These are phyloP conservation scores for Trichoderma pleuroti DNA, from an alignment of 2,329 filamentous ascomycete species.

Conservation along the genomic window DNA sequence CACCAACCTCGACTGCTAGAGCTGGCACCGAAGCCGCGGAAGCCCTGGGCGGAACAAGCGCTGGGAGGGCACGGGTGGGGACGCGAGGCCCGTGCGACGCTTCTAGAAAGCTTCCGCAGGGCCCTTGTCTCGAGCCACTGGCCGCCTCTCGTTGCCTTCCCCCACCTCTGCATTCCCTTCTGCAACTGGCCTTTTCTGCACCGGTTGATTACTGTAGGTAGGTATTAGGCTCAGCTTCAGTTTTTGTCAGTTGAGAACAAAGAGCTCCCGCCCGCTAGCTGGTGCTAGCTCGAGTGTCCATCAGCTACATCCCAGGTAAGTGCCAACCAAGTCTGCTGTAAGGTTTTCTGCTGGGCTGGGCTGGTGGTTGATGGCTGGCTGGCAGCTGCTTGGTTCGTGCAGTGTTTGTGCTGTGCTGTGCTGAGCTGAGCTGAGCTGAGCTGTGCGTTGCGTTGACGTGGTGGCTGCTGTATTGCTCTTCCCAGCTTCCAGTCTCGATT, in stretches of 20 bases:
- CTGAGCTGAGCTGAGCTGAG: neutral
- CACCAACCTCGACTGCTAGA: neutral
- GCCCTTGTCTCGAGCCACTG: slow-evolving; percentile 5
- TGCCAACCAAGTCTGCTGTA: neutral
- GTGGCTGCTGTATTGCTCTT: neutral
- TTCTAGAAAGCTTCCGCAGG: slow-evolving; percentile 24
- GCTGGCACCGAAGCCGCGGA: slow-evolving; percentile 6
- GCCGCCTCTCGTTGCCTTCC: neutral
- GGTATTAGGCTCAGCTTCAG: neutral
- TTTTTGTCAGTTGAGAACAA: neutral
- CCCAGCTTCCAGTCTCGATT: neutral
- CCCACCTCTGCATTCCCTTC: slow-evolving; percentile 12
- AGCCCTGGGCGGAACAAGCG: slow-evolving; percentile 16
- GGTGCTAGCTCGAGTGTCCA: neutral
- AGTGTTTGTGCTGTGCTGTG: neutral
- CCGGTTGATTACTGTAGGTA: neutral
- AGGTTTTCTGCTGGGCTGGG: neutral
- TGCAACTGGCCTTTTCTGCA: neutral
- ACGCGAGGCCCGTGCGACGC: slow-evolving; percentile 21
- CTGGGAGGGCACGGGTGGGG: slow-evolving; percentile 10
- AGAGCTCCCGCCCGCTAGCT: neutral
- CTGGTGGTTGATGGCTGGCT: neutral
- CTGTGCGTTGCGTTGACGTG: neutral
- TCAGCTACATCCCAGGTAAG: neutral
- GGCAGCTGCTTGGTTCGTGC: too few relatives aligned